Evolutionary conservation across 192 early-diverging fungal species (phyloP), one percentile per base, ranked within the genome.

Genomic region (Backusella psychrophila): DNA sequence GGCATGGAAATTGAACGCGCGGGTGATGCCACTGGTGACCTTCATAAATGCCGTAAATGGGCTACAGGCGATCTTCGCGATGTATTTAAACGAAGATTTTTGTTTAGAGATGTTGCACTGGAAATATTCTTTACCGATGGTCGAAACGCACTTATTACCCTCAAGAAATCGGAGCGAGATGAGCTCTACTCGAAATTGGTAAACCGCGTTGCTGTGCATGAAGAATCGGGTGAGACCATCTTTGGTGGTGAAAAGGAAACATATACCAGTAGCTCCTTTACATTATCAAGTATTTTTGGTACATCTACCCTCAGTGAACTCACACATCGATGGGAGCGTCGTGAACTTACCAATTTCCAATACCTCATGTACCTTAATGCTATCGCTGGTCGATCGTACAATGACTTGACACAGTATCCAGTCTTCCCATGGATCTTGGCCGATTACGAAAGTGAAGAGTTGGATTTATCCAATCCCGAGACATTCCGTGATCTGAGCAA

Each of bases 301-400:
- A 90, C 83, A 26, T 87, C 90, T n/a, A 85, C 86, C 1, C 82
- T 93, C 44, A 86, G 80, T 6, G 90, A 91, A 36, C 79, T 96
- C 70, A 94, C 93, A 0, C 88, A 93, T 68, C 84, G 88, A 49
- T 98, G 97, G 97, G 88, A 93, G 74, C 87, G 85, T 52, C 85
- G 94, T 31, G 94, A 97, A 81, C 91, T 98, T 65, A 91, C 93
- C 66, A 98, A 98, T 78, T 98, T 98, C 83, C 96, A 98, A 80
- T 98, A 98, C 69, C 73, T 98, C 72, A 97, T 98, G 95, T 88
- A 90, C 35, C 87, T 98, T 6, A 98, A 98, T 80, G 95, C 95
- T 0, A 79, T 96, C 42, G 94, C 95, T 33, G 97, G 95, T 17
- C 82, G 93, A n/a, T 92, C 93, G 1, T 91, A 92, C 77, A 92